Evolutionary conservation across 805 yeast genomes (phyloP).

Genomic region (Debaryomyces prosopidis): DNA sequence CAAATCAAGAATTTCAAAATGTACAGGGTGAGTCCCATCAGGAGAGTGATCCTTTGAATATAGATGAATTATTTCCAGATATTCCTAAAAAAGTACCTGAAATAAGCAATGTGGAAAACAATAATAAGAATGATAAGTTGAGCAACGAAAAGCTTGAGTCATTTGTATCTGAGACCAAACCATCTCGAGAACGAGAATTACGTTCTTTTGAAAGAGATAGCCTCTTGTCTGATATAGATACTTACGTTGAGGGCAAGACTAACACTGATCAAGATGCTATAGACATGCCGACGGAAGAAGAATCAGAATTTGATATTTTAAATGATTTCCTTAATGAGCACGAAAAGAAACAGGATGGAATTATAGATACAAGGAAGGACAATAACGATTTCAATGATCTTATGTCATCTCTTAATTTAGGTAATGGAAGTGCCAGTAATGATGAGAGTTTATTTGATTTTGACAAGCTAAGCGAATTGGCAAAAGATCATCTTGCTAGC

Average conservation of each 20-base stretch:
- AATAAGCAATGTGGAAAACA: background rate
- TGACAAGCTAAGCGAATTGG: constrained; percentile 2
- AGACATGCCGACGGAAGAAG: background rate
- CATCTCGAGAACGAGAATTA: background rate
- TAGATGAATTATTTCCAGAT: background rate
- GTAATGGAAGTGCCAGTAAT: background rate
- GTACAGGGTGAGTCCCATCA: background rate
- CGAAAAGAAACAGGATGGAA: background rate
- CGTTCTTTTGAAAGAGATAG: background rate
- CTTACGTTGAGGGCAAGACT: background rate
- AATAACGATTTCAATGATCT: constrained; percentile 5
- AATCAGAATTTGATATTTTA: background rate
- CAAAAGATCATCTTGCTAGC: background rate
- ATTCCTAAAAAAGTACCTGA: background rate
- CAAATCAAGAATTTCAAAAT: too few species aligned
- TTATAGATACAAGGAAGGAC: constrained; percentile 2
- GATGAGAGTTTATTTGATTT: constrained; percentile 1
- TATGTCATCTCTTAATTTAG: constrained; percentile 6
- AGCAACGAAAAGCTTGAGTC: too few species aligned
- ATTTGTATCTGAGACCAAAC: background rate
- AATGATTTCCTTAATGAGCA: background rate
- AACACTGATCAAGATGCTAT: background rate
- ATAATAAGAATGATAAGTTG: background rate
- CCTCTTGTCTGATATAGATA: background rate
- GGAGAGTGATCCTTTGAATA: background rate